These are phyloP conservation scores for Arthrobotrys sinensis DNA, from an alignment of 2,329 filamentous ascomycete genomes.

Conservation along the genomic window DNA sequence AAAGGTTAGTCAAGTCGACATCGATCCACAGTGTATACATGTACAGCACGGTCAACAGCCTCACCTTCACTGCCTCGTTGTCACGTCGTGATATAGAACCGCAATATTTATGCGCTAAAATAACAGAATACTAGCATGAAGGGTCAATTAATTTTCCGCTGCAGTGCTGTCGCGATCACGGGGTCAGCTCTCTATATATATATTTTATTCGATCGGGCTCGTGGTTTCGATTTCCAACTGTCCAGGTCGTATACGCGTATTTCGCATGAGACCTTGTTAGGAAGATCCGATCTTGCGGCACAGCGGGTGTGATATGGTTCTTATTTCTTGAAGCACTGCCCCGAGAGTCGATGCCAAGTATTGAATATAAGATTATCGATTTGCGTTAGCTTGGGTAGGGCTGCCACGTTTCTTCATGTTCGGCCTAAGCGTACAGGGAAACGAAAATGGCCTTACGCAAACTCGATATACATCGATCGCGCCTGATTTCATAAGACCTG, in stretches of 20 bases:
- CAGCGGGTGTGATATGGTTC: not conserved
- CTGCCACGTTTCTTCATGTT: conserved; percentile 1
- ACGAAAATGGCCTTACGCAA: not conserved
- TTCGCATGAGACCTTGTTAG: not conserved
- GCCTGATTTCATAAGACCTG: no score
- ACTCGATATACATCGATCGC: not conserved
- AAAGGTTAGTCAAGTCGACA: no score
- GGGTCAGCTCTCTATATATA: conserved; percentile 6
- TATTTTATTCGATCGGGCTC: not conserved
- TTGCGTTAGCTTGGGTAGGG: not conserved
- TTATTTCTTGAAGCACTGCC: conserved; percentile 1
- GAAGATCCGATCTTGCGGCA: not conserved
- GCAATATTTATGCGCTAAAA: not conserved
- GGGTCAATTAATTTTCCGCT: not conserved
- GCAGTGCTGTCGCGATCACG: not conserved
- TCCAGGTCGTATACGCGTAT: not conserved
- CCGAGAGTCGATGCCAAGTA: not conserved
- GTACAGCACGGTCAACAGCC: not conserved
- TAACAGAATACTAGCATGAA: not conserved
- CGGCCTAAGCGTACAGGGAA: not conserved
- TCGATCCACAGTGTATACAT: not conserved
- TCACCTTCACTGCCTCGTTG: not conserved
- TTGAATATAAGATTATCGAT: not conserved
- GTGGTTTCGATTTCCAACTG: conserved; percentile 7
- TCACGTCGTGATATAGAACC: not conserved